A percentile compares a stretch with the other conserved stretches of the same genome.
phyloP scores from a whole-genome alignment of 352 stramenopile species.

The Peronosclerospora sorghi region DNA sequence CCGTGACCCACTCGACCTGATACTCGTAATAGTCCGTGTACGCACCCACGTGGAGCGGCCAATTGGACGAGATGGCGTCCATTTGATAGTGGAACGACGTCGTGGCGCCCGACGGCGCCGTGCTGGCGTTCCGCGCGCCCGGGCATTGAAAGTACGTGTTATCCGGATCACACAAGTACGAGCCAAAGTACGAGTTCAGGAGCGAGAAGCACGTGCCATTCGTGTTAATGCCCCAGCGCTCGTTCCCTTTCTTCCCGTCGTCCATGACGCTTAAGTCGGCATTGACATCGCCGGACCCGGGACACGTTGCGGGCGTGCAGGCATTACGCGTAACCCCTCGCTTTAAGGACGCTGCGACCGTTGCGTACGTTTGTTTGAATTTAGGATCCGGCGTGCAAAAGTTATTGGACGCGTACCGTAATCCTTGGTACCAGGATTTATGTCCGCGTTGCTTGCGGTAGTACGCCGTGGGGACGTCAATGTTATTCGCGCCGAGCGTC shows the following conservation, averaged over 20 bases:
- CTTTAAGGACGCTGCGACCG: conserved; percentile 32
- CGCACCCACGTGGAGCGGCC: conserved; percentile 52
- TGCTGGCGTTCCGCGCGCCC: conserved; percentile 33
- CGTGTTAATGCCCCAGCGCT: conserved; percentile 43
- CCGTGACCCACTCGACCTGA: conserved; percentile 31
- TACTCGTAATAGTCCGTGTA: conserved; percentile 57
- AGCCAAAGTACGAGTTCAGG: conserved; percentile 44
- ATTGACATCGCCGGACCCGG: conserved; percentile 41
- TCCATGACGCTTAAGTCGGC: conserved; percentile 33
- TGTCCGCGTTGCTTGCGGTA: conserved; percentile 25
- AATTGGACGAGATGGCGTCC: conserved; percentile 58
- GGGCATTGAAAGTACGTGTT: conserved; percentile 24
- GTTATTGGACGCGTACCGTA: too few relatives aligned
- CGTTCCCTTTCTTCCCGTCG: conserved; percentile 17
- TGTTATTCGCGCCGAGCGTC: conserved; percentile 38
- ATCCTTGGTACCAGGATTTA: too few relatives aligned
- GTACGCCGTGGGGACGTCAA: conserved; percentile 31
- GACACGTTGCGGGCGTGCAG: conserved; percentile 30
- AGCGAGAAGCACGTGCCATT: conserved; percentile 42
- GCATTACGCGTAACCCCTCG: conserved; percentile 37
- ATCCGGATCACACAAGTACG: conserved; percentile 41
- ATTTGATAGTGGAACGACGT: conserved; percentile 35
- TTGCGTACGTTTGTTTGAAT: conserved; percentile 30
- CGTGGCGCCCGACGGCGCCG: conserved; percentile 36
- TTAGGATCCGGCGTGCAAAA: conserved; percentile 25